A percentile compares a stretch with the other conserved stretches of the same genome.
phyloP scores from a whole-genome alignment of 2,329 filamentous ascomycete species.

The Scedosporium boydii region DNA sequence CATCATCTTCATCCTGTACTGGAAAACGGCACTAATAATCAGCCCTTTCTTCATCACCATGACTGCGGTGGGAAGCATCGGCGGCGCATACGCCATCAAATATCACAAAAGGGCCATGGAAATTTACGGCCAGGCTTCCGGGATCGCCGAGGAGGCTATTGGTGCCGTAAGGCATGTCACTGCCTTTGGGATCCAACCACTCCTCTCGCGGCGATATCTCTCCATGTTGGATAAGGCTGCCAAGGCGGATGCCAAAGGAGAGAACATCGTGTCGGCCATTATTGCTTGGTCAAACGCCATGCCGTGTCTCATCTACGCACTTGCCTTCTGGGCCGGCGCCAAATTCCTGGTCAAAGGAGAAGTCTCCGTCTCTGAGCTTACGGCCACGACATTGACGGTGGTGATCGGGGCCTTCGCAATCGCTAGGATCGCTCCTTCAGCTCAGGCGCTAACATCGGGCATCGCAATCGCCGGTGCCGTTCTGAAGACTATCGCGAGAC shows the following conservation, averaged over 20 bases:
- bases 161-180: conserved; percentile 38
- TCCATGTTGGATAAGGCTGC: conserved; percentile 24
- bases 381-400: too few species aligned
- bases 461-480: too few species aligned
- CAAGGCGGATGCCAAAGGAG: too few species aligned
- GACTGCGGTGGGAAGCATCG: conserved; percentile 25
- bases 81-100: conserved; percentile 28
- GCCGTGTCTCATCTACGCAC: conserved; percentile 5
- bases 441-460: too few species aligned
- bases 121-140: conserved; percentile 30
- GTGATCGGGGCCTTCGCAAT: too few species aligned
- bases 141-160: conserved; percentile 39
- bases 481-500: too few species aligned
- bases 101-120: conserved; percentile 31
- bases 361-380: too few species aligned
- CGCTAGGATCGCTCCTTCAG: too few species aligned
- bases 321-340: conserved; percentile 4
- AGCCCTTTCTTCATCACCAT: conserved; percentile 34
- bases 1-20: conserved; percentile 29
- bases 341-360: neutral
- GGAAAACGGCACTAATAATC: conserved; percentile 33
- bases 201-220: conserved; percentile 7
- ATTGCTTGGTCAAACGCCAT: conserved; percentile 7
- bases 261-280: neutral
- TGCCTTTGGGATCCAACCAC: conserved; percentile 38